Conservation (phyloP, 2,329 filamentous ascomycete species). For the Fusarium sp. region DNA sequence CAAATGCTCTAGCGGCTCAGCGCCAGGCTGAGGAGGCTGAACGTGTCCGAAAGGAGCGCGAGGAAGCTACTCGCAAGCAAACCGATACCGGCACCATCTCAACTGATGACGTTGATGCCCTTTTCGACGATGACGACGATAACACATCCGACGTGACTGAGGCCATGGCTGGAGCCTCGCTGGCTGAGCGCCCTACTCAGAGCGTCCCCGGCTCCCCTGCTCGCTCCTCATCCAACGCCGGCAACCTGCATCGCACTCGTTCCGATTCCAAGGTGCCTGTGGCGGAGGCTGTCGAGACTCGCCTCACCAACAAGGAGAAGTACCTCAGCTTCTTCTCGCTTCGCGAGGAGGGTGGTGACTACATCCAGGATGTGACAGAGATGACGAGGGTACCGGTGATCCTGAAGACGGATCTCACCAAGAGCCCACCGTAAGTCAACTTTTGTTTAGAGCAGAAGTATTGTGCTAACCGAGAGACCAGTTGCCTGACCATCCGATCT, state of each 20-base stretch:
- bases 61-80: constrained; percentile 91
- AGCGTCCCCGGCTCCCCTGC: constrained; percentile 93
- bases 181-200: constrained; percentile 90
- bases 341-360: constrained; percentile 91
- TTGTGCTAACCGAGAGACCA: constrained; percentile 49
- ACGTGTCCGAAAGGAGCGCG: constrained; percentile 83
- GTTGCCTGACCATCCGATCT: constrained; percentile 85
- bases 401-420: constrained; percentile 95
- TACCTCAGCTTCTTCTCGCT: constrained; percentile 91
- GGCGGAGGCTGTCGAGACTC: constrained; percentile 78
- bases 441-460: neutral
- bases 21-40: constrained; percentile 85
- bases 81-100: constrained; percentile 96
- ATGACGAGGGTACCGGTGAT: constrained; percentile 99
- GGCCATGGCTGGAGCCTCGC: constrained; percentile 88
- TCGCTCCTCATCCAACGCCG: constrained; percentile 74
- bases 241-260: constrained; percentile 83
- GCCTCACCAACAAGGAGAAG: constrained; percentile 93
- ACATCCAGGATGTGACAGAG: constrained; percentile 98
- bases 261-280: constrained; percentile 92
- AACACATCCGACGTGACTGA: constrained; percentile 90
- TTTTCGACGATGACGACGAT: constrained; percentile 94
- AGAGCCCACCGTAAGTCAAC: constrained; percentile 95
- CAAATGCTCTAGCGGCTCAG: constrained; percentile 78
- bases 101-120: constrained; percentile 90